Evolutionary conservation across 164 flowering plant species (phyloP).

Genomic region (Buxus sempervirens): DNA sequence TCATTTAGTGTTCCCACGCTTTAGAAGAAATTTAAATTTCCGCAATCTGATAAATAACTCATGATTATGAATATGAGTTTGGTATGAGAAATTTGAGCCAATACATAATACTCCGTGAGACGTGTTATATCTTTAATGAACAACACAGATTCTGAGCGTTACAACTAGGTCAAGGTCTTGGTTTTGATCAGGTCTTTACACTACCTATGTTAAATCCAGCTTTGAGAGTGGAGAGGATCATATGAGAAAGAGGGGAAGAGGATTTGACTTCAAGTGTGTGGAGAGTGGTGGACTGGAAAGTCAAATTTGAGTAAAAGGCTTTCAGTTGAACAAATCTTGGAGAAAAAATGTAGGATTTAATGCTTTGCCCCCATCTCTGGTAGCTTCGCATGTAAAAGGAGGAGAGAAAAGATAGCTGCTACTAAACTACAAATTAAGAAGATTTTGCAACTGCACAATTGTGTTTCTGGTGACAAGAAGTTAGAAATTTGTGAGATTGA

Average conservation of each 20-base stretch:
- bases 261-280: conserved; percentile 14
- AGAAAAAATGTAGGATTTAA: conserved; percentile 66
- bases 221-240: conserved; percentile 16
- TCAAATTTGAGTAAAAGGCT: conserved; percentile 60
- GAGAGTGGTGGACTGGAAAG: conserved; percentile 62
- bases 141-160: too few species aligned
- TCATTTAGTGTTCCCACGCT: too few species aligned
- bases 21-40: too few species aligned
- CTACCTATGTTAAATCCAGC: conserved; percentile 7
- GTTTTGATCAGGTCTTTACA: too few species aligned
- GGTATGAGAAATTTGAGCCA: too few species aligned
- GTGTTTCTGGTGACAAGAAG: conserved; percentile 14
- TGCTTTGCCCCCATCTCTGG: conserved; percentile 71
- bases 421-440: conserved; percentile 60
- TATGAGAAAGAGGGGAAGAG: conserved; percentile 22
- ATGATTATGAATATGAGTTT: too few species aligned
- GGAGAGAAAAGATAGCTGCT: conserved; percentile 64
- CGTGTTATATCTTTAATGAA: too few species aligned
- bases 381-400: conserved; percentile 32
- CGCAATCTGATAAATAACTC: too few species aligned
- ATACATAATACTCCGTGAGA: too few species aligned
- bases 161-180: too few species aligned
- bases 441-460: conserved; percentile 37
- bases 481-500: conserved; percentile 33
- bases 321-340: conserved; percentile 40